Evolutionary conservation across 106 monocot species (phyloP).

Genomic region (Cymbidium sinense): DNA sequence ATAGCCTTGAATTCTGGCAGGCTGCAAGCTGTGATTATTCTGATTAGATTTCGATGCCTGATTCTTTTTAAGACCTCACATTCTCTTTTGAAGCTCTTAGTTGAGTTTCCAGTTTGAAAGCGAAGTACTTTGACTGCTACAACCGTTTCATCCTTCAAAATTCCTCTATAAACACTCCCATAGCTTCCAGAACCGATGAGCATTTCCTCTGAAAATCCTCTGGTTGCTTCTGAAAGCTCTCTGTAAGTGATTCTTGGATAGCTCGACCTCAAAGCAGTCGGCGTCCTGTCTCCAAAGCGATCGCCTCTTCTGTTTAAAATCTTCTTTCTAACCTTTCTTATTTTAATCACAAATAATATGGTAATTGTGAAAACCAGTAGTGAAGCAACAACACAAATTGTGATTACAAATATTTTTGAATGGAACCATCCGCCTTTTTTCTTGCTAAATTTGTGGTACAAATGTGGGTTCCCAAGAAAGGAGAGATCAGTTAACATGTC

Average conservation of each 20-base stretch:
- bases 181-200: slow-evolving; percentile 23
- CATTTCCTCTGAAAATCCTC: slow-evolving; percentile 25
- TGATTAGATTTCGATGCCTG: slow-evolving; percentile 59
- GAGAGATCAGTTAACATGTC: slow-evolving; percentile 22
- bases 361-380: slow-evolving; percentile 24
- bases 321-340: slow-evolving; percentile 17
- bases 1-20: slow-evolving; percentile 55
- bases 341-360: slow-evolving; percentile 11
- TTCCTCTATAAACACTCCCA: slow-evolving; percentile 47
- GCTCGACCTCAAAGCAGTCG: slow-evolving; percentile 19
- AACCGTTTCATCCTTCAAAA: slow-evolving; percentile 33
- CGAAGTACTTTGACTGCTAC: slow-evolving; percentile 61
- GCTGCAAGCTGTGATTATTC: slow-evolving; percentile 66
- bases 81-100: slow-evolving; percentile 61
- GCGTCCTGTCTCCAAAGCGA: neutral
- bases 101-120: slow-evolving; percentile 41
- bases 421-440: slow-evolving; percentile 11
- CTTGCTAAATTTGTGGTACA: neutral
- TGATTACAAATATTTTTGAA: slow-evolving; percentile 31
- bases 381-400: slow-evolving; percentile 12
- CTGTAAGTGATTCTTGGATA: slow-evolving; percentile 54
- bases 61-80: slow-evolving; percentile 60
- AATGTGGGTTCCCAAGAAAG: slow-evolving; percentile 33
- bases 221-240: slow-evolving; percentile 48
- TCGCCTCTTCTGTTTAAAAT: slow-evolving; percentile 4